Evolutionary conservation across 345 rosid species (phyloP), one percentile per base, ranked within the genome.

Genomic region (Melastoma malabathricum): DNA sequence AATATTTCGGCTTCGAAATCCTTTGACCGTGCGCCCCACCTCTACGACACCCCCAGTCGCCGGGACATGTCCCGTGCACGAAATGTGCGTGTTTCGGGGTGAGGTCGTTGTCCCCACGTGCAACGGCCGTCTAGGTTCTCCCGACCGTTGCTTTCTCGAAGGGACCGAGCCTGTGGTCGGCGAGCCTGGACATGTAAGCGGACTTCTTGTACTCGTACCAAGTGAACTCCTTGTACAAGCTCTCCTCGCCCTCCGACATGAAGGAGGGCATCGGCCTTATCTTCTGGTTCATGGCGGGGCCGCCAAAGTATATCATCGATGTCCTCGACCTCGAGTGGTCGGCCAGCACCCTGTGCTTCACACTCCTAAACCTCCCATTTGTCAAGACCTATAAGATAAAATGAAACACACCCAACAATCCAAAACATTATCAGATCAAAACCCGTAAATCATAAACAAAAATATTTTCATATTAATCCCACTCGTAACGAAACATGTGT

Each of bases 221-320:
- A 19, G 97, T 89, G 65, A 89, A 89, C 45, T 82, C 88, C 61
- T 78, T 70, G 63, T 83, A 89, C 58, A 77, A 60, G 43, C 65
- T 68, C 49, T 86, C 83, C 0, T 67, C 73, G 18, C 76, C 76
- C 39, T 73, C 70, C 46, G 79, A 61, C 54, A 27, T 27, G 4
- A 81, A 68, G 9, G 74, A 72, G 3, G 75, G 72, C 44, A 80
- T 60, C 2, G 95, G 88, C 6, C 70, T 68, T 39, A 89, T 78
- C 54, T 66, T 76, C 60, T 78, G 68, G 48, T 71, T 65, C 58
- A 79, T 67, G 0, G 95, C 78, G 19, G 96, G 97, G 38, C 96
- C 97, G n/a, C 86, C 88, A 48, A 89, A 89, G 63, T 86, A 89
- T 43, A 84, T 80, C 88, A 76, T 86, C 22, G 97, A 89, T 65